Conservation (phyloP, 2,329 filamentous ascomycete species). For the Xenoacremonium recifei region DNA sequence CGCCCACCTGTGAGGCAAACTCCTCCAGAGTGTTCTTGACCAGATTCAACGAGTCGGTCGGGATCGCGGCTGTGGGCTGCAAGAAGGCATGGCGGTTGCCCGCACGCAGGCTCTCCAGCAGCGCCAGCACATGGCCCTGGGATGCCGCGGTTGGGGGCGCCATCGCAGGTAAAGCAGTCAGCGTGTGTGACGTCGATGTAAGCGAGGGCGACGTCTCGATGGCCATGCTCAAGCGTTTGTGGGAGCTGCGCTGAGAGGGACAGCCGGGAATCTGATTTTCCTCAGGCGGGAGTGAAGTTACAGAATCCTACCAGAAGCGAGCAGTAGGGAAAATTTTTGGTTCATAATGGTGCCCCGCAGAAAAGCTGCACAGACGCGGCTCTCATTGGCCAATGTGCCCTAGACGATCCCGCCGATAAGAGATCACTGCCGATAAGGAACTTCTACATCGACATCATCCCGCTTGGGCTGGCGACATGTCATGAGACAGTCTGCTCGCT, state of each 20-base stretch:
- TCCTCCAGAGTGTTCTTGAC: conserved; percentile 80
- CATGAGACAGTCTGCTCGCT: too few species aligned
- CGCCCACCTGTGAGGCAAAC: conserved; percentile 70
- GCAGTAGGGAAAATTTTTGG: conserved; percentile 22
- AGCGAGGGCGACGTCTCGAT: conserved; percentile 54
- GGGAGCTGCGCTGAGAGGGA: background rate
- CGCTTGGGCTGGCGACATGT: background rate
- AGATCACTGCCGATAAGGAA: background rate
- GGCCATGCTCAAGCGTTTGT: conserved; percentile 31
- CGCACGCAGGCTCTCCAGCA: conserved; percentile 57
- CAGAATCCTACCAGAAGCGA: background rate
- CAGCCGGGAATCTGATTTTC: too few species aligned
- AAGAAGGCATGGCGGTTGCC: conserved; percentile 71
- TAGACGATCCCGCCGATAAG: conserved; percentile 10
- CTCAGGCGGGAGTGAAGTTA: too few species aligned
- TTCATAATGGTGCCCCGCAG: conserved; percentile 18
- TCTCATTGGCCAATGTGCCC: conserved; percentile 20
- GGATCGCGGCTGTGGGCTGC: conserved; percentile 66
- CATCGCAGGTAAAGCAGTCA: conserved; percentile 51
- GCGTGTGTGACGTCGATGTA: conserved; percentile 64
- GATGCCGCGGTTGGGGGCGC: conserved; percentile 34
- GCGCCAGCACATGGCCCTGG: conserved; percentile 40
- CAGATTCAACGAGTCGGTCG: conserved; percentile 67
- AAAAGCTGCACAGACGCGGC: background rate
- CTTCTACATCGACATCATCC: too few species aligned